Percentiles rank a stretch among this genome's conserved stretches.
These are phyloP conservation scores for Claviceps fusiformis DNA, from an alignment of 2,329 filamentous ascomycete genomes.

Conservation along the genomic window DNA sequence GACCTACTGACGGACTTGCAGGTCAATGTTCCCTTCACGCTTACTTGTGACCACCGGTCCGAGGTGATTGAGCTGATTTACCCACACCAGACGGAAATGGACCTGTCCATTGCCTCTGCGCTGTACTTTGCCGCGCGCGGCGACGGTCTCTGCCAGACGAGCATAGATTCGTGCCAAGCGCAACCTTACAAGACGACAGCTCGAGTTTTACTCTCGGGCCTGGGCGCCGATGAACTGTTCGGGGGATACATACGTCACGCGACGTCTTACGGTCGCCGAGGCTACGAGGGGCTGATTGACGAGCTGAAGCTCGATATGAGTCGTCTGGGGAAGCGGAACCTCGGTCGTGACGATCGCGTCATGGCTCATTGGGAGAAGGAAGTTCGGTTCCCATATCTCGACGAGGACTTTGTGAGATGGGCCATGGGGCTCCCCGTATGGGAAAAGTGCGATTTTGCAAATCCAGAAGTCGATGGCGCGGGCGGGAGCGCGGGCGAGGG, in stretches of 20 bases:
- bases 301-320: constrained; percentile 78
- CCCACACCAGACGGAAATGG: constrained; percentile 97
- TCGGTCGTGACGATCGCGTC: constrained; percentile 84
- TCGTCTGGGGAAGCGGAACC: constrained; percentile 81
- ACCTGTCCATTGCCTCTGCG: constrained; percentile 82
- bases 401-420: constrained; percentile 75
- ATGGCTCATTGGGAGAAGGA: constrained; percentile 84
- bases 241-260: constrained; percentile 82
- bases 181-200: constrained; percentile 52
- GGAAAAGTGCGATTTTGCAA: constrained; percentile 82
- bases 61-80: constrained; percentile 66
- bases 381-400: constrained; percentile 78
- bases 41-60: constrained; percentile 54
- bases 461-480: constrained; percentile 17
- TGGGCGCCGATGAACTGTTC: constrained; percentile 93
- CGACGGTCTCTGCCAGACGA: constrained; percentile 32
- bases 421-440: constrained; percentile 60
- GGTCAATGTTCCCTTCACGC: constrained; percentile 70
- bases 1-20: constrained; percentile 13
- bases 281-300: constrained; percentile 58
- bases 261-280: constrained; percentile 55
- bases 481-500: neutral
- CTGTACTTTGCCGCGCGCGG: constrained; percentile 91
- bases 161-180: constrained; percentile 11
- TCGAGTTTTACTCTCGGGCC: constrained; percentile 75